These are phyloP conservation scores for Aeschynomene evenia DNA, from an alignment of 306 rosid species.

Conservation along the genomic window DNA sequence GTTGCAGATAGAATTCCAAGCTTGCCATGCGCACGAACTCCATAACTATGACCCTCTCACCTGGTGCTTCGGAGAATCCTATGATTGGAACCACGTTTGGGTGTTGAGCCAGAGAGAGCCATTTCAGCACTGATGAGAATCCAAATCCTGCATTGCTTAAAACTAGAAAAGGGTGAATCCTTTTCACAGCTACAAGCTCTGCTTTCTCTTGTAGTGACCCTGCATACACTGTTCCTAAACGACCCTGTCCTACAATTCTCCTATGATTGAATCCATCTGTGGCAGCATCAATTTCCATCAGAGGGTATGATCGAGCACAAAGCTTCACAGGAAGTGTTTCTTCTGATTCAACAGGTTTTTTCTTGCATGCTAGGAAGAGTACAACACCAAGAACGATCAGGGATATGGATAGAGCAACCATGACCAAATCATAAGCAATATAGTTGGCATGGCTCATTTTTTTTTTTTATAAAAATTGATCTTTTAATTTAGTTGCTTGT, in stretches of 20 bases:
- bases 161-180: conserved; percentile 70
- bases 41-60: conserved; percentile 74
- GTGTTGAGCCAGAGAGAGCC: conserved; percentile 75
- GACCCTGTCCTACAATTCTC: conserved; percentile 73
- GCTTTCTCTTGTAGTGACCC: conserved; percentile 42
- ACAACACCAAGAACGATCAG: conserved; percentile 43
- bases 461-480: background rate
- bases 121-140: conserved; percentile 53
- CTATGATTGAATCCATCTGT: conserved; percentile 73
- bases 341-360: conserved; percentile 51
- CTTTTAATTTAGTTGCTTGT: background rate
- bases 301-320: conserved; percentile 47
- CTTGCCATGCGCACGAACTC: conserved; percentile 60
- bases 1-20: conserved; percentile 66
- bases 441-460: conserved; percentile 45
- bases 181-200: conserved; percentile 59
- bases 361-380: conserved; percentile 53
- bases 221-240: conserved; percentile 78
- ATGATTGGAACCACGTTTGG: conserved; percentile 68
- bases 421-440: conserved; percentile 48
- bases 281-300: conserved; percentile 60
- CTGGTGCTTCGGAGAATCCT: conserved; percentile 87
- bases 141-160: conserved; percentile 75
- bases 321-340: conserved; percentile 47
- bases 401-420: conserved; percentile 50